Evolutionary conservation across 1,284 basidiomycete genomes (phyloP), one percentile per base, ranked within the genome.

Genomic region (Ustilago bromivora): DNA sequence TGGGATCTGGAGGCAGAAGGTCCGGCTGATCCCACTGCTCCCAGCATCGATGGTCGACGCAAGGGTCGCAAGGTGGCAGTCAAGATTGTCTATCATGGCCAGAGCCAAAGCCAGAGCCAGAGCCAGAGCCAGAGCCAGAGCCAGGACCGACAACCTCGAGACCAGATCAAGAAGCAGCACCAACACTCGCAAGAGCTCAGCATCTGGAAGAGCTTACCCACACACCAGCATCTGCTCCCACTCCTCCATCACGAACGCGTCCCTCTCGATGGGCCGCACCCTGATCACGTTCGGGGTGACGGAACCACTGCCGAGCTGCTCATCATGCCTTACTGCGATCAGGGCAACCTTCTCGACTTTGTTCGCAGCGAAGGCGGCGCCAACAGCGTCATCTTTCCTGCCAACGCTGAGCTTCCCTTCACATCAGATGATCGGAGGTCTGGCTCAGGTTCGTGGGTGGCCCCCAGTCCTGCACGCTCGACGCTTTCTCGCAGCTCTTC

Each of bases 281-380:
- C 55, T n/a, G 54, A 59, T 17, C 40, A 49, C 4, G 40, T 19
- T 38, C 57, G 46, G 1, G 46, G 35, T n/a, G 28, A 23, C 10
- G 57, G 55, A 7, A 61, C 61, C 2, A 66, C 41, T 15, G 65
- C 62, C 2, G 73, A 78, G 55, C 67, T 83, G 10, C 57, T 83
- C 11, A 76, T 83, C 61, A 83, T 83, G 82, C 82, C 82, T 7
- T 74, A 72, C 55, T 80, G 78, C 56, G 77, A 79, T 32, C 67
- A 70, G 15, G 82, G 82, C 40, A 81, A 71, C 17, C 59, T 83
- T 61, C 74, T 83, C 54, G 73, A 76, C 61, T 82, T 72, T 66
- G 80, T 83, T 3, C 76, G 80, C 56, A 67, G 51, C 38, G 78
- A 81, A 51, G 82, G 74, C 19, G 78, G 77, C 31, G 35, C 57